phyloP scores from a whole-genome alignment of 2,329 filamentous ascomycete species.

The Fusarium continuum region DNA sequence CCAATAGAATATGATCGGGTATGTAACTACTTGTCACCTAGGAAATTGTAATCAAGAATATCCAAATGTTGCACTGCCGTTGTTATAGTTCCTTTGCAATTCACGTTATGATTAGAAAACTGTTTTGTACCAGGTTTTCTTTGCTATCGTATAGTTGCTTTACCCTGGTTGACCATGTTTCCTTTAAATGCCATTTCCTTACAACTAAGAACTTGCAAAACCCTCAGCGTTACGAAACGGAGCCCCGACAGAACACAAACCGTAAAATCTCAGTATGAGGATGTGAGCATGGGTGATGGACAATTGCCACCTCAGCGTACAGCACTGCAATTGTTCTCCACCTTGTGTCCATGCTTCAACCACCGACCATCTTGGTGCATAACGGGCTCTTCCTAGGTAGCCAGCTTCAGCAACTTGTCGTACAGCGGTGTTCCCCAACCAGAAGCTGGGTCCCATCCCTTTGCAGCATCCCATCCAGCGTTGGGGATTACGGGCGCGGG shows the following conservation, averaged over 20 bases:
- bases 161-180: not conserved
- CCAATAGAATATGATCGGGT: no score
- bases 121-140: no score
- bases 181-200: no score
- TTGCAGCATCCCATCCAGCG: slow-evolving; percentile 44
- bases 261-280: no score
- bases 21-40: no score
- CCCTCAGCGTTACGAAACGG: not conserved
- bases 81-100: no score
- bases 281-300: not conserved
- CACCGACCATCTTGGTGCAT: not conserved
- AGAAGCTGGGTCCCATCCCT: slow-evolving; percentile 52
- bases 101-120: no score
- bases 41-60: no score
- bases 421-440: slow-evolving; percentile 60
- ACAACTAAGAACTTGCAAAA: not conserved
- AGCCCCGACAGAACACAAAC: no score
- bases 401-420: slow-evolving; percentile 43
- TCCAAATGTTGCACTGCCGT: no score
- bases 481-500: slow-evolving; percentile 41
- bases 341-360: not conserved
- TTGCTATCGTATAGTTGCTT: not conserved
- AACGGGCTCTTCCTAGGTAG: slow-evolving; percentile 10
- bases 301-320: not conserved
- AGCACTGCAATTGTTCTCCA: not conserved